A percentile compares a stretch with the other conserved stretches of the same genome.
Evolutionary conservation across 805 yeast genomes (phyloP).

Genomic region (Blastobotrys muscicola): DNA sequence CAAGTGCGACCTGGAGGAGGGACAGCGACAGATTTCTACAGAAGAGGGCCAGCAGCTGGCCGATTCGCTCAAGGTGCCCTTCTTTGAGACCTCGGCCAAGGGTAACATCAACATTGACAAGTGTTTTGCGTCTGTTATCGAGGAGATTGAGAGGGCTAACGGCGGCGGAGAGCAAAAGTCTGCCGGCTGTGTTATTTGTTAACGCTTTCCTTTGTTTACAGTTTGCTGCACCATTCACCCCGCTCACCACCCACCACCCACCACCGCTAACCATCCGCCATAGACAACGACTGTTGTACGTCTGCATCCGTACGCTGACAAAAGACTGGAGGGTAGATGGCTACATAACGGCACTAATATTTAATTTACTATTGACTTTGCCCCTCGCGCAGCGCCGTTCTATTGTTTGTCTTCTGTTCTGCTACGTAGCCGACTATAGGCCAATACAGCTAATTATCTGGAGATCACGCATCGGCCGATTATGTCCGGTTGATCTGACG

Average conservation of each 20-base stretch:
- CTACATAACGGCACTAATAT: too few species aligned
- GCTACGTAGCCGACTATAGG: too few species aligned
- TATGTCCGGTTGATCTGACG: too few species aligned
- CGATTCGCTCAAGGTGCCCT: conserved; percentile 46
- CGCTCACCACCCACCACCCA: too few species aligned
- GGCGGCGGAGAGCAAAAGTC: conserved; percentile 4
- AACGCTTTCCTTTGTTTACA: not conserved
- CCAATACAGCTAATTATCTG: too few species aligned
- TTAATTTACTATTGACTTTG: too few species aligned
- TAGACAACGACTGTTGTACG: not conserved
- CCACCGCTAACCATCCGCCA: not conserved
- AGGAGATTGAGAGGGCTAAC: conserved; percentile 16
- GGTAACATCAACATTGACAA: conserved; percentile 46
- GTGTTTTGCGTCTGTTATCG: conserved; percentile 18
- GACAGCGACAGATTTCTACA: conserved; percentile 46
- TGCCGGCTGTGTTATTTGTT: not conserved
- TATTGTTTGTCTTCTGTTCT: too few species aligned
- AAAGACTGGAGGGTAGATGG: too few species aligned
- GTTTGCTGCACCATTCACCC: too few species aligned
- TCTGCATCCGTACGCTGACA: too few species aligned
- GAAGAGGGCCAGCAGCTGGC: conserved; percentile 48
- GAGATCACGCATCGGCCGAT: too few species aligned
- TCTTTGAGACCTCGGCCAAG: conserved; percentile 67
- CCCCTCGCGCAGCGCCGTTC: too few species aligned
- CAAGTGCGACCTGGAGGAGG: conserved; percentile 45